A percentile compares a stretch with the other conserved stretches of the same genome.
These are phyloP conservation scores for Colletotrichum somersetense DNA, from an alignment of 2,329 filamentous ascomycete genomes.

Conservation along the genomic window DNA sequence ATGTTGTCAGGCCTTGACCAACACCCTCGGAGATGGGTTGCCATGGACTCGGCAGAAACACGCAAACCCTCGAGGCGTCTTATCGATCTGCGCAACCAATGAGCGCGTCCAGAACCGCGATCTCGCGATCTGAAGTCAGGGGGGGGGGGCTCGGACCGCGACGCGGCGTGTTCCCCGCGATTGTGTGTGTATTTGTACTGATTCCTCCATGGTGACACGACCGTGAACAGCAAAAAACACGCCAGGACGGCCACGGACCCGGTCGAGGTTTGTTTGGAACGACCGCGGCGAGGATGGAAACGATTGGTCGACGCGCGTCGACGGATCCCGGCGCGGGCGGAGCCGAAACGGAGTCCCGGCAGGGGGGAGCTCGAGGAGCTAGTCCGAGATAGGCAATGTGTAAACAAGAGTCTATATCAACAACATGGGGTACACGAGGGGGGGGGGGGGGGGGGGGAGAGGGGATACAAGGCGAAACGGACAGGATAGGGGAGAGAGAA, in stretches of 20 bases:
- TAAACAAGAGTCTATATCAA: slow-evolving; percentile 56
- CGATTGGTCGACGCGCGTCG: slow-evolving; percentile 29
- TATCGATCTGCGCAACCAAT: slow-evolving; percentile 1
- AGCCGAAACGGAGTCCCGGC: slow-evolving; percentile 4
- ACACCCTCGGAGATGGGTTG: not conserved
- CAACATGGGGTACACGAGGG: slow-evolving; percentile 23
- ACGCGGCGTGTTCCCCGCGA: slow-evolving; percentile 21
- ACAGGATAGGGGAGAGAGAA: not conserved
- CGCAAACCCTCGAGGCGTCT: not conserved
- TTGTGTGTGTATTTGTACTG: not conserved
- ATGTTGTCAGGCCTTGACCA: not conserved
- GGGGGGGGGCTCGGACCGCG: not conserved
- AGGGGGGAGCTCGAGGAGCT: slow-evolving; percentile 31
- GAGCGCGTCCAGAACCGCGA: slow-evolving; percentile 9
- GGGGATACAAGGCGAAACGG: not conserved
- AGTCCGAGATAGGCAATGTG: slow-evolving; percentile 56
- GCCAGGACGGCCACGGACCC: not conserved
- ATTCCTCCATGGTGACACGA: no score
- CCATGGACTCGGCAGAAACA: not conserved
- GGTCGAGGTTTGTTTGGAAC: slow-evolving; percentile 22
- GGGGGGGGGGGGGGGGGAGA: no score
- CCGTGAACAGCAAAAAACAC: not conserved
- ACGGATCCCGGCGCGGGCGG: slow-evolving; percentile 28
- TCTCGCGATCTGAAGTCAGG: not conserved
- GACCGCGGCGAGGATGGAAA: slow-evolving; percentile 21